Conservation (phyloP, 2,329 filamentous ascomycete species). For the Colletotrichum sansevieriae region DNA sequence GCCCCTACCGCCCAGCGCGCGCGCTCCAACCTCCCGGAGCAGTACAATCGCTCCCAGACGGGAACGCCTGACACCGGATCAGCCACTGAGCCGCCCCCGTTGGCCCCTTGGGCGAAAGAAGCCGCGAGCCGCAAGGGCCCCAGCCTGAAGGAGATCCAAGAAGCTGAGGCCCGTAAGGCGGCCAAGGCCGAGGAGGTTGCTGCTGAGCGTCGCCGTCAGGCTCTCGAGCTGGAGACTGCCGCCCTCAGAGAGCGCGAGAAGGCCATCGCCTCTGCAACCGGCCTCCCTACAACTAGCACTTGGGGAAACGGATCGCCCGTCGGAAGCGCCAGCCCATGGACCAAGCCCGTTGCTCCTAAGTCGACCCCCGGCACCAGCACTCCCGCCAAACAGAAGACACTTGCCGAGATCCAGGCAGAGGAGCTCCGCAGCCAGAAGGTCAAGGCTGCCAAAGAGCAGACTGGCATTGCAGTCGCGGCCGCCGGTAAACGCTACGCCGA, state of each 20-base stretch:
- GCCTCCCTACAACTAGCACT: constrained; percentile 87
- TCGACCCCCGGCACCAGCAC: constrained; percentile 46
- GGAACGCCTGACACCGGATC: constrained; percentile 76
- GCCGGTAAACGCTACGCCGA: constrained; percentile 93
- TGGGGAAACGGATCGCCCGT: constrained; percentile 87
- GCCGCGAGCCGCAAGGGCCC: constrained; percentile 83
- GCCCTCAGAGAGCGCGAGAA: constrained; percentile 71
- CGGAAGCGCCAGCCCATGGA: constrained; percentile 73
- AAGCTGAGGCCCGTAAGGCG: constrained; percentile 92
- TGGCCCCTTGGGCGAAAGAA: constrained; percentile 97
- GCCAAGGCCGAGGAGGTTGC: constrained; percentile 89
- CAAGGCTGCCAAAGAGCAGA: constrained; percentile 60
- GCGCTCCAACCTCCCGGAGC: constrained; percentile 85
- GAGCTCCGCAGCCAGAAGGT: constrained; percentile 88
- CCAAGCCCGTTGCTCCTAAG: constrained; percentile 70
- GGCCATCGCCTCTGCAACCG: constrained; percentile 72
- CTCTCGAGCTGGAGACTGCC: constrained; percentile 82
- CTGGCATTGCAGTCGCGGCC: constrained; percentile 59
- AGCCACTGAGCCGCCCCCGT: constrained; percentile 70
- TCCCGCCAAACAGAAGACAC: constrained; percentile 79
- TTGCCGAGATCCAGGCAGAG: constrained; percentile 97
- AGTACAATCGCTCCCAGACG: constrained; percentile 77
- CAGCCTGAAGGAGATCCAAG: constrained; percentile 96
- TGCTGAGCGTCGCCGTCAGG: constrained; percentile 80
- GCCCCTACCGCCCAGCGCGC: constrained; percentile 90